Conservation (phyloP, 768 basidiomycete species). For the Suillus americanus region DNA sequence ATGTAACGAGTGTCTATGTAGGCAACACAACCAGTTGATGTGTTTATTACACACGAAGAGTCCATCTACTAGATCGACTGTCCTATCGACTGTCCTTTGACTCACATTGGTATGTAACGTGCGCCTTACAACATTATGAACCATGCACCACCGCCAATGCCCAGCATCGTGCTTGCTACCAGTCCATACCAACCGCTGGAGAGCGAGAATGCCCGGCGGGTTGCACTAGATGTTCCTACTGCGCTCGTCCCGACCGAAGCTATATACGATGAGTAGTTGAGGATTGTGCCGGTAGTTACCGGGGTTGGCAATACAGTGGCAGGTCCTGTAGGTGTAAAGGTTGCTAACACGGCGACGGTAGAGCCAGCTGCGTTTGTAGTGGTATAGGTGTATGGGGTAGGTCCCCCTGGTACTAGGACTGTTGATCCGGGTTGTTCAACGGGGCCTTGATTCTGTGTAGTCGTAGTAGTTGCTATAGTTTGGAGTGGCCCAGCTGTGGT, state of each 20-base stretch:
- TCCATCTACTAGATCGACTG: not conserved
- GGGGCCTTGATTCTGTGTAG: slow-evolving; percentile 42
- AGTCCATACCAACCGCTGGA: slow-evolving; percentile 29
- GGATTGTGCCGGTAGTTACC: slow-evolving; percentile 27
- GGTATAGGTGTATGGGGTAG: slow-evolving; percentile 51
- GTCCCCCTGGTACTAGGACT: slow-evolving; percentile 40
- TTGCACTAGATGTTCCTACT: slow-evolving; percentile 24
- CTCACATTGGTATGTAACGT: not conserved
- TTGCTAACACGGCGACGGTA: slow-evolving; percentile 17
- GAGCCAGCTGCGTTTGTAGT: slow-evolving; percentile 38
- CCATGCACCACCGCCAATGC: slow-evolving; percentile 33
- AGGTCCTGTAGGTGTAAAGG: slow-evolving; percentile 35
- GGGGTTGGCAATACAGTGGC: slow-evolving; percentile 23
- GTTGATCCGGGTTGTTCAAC: slow-evolving; percentile 53
- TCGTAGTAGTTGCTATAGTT: slow-evolving; percentile 17
- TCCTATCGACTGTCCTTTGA: not conserved
- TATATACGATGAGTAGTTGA: slow-evolving; percentile 30
- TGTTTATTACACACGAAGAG: not conserved
- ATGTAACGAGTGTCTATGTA: not conserved
- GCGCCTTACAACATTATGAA: slow-evolving; percentile 23
- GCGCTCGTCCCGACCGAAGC: slow-evolving; percentile 32
- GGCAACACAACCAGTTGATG: not conserved
- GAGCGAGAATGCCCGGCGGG: slow-evolving; percentile 18
- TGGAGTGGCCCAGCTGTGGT: slow-evolving; percentile 7
- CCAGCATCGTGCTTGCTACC: slow-evolving; percentile 20